Base-by-base conservation (phyloP, 1,284 basidiomycete genomes). In the Tilletia indica region DNA sequence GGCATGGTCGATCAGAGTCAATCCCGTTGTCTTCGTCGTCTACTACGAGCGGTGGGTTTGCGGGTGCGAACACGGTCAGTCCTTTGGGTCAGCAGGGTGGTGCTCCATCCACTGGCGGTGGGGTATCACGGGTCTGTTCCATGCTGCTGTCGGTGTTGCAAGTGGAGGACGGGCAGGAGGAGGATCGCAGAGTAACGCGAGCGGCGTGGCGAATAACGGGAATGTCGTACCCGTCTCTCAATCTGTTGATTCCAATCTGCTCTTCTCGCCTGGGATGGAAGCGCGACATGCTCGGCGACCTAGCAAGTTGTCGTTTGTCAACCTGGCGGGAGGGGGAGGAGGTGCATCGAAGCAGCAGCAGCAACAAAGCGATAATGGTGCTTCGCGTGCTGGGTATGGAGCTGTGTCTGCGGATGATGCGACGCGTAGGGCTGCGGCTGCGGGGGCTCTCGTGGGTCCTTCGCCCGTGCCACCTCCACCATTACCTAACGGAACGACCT, bases 401-500 rank as follows among this genome's bases (percentile, higher is more conserved):
- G 6, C 16, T 19, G 16, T 19, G 1, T 54, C 51, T 6, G 51
- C 8, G 51, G 51, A 19, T 54, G 51, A 25, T 25, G 51, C 51
- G 51, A 19, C 19, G 16, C 19, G 19, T 39, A 16, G 34, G 36
- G 38, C 8, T 39, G 61, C 36, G 6, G 34, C 16, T 11, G 34
- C 61, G 8, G 61, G 61, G 3, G 21, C 56, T 12, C 21, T 34
- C 5, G 21, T 58, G n/a, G 21, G 21, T 6, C 21, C 56, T 31
- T 31, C 56, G 25, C 14, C 34, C 36, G 34, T 39, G 14, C 61
- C 61, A 9, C 34, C 61, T 21, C 61, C 61, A 9, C 72, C 78
- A 3, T 73, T 80, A 34, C 80, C 78, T 0, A 68, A 73, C 0
- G 80, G 80, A 11, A 74, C 76, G 3, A 58, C 68, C 47, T 77